These are phyloP conservation scores for Candida dubliniensis DNA, from an alignment of 1,139 yeast genomes.

Conservation along the genomic window DNA sequence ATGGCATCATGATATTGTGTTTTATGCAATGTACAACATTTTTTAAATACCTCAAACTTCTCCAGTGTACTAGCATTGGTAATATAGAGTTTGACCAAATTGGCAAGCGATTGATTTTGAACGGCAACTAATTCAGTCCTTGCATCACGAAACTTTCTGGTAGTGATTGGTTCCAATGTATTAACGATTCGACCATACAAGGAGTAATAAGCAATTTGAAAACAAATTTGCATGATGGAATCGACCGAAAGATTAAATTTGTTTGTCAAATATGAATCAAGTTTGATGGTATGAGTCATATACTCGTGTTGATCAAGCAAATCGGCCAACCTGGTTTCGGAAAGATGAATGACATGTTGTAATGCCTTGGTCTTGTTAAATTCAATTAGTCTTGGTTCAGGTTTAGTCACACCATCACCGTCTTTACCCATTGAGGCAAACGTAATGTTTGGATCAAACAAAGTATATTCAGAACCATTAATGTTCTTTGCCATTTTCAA, in stretches of 20 bases:
- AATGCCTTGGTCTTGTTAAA: constrained; percentile 53
- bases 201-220: constrained; percentile 72
- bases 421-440: constrained; percentile 24
- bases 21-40: constrained; percentile 55
- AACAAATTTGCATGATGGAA: constrained; percentile 64
- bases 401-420: constrained; percentile 32
- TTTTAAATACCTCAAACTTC: constrained; percentile 53
- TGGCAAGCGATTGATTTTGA: constrained; percentile 54
- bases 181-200: constrained; percentile 68
- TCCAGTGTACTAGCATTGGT: constrained; percentile 45
- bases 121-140: constrained; percentile 69
- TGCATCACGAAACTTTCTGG: constrained; percentile 64
- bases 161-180: constrained; percentile 72
- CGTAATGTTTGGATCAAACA: constrained; percentile 48
- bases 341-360: constrained; percentile 55
- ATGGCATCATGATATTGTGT: constrained; percentile 51
- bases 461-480: constrained; percentile 68
- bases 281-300: constrained; percentile 39
- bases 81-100: constrained; percentile 61
- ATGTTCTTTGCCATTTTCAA: constrained; percentile 69
- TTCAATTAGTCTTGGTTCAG: constrained; percentile 38
- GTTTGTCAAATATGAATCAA: constrained; percentile 47
- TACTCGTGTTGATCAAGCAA: constrained; percentile 70
- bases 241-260: constrained; percentile 61
- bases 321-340: constrained; percentile 77